Conservation (phyloP, 495 filamentous ascomycete species). For the Staphylotrichum longicolle region DNA sequence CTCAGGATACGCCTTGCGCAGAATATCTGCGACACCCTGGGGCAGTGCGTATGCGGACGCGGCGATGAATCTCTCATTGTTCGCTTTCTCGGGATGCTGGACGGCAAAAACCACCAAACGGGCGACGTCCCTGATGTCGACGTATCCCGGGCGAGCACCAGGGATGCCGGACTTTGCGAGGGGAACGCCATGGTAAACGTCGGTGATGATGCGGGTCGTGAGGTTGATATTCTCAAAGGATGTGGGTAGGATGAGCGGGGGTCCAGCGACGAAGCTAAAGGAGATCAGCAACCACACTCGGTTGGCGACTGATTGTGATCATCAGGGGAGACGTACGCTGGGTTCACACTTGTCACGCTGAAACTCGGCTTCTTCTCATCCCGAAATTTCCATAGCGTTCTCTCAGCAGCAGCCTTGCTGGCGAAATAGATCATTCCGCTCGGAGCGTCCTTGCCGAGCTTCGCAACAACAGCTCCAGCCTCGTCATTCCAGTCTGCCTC, state of each 20-base stretch:
- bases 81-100: conserved; percentile 35
- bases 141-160: conserved; percentile 18
- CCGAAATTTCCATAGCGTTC: conserved; percentile 52
- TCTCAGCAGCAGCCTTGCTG: conserved; percentile 56
- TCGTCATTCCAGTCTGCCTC: conserved; percentile 47
- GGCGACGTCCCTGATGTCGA: conserved; percentile 50
- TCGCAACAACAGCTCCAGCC: conserved; percentile 28
- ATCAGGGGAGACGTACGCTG: conserved; percentile 24
- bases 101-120: conserved; percentile 37
- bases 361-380: conserved; percentile 49
- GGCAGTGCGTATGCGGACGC: conserved; percentile 27
- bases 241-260: conserved; percentile 28
- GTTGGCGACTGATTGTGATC: neutral
- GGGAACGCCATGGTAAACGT: conserved; percentile 28
- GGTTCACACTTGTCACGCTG: conserved; percentile 52
- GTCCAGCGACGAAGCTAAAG: conserved; percentile 32
- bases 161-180: conserved; percentile 7
- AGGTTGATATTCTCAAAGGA: conserved; percentile 22
- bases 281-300: neutral
- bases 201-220: conserved; percentile 25
- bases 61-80: conserved; percentile 40
- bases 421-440: conserved; percentile 48
- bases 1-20: conserved; percentile 39
- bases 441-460: conserved; percentile 33
- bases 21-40: conserved; percentile 43